Base-by-base conservation (phyloP, 1,139 yeast genomes). In the Hansenula sp. region DNA sequence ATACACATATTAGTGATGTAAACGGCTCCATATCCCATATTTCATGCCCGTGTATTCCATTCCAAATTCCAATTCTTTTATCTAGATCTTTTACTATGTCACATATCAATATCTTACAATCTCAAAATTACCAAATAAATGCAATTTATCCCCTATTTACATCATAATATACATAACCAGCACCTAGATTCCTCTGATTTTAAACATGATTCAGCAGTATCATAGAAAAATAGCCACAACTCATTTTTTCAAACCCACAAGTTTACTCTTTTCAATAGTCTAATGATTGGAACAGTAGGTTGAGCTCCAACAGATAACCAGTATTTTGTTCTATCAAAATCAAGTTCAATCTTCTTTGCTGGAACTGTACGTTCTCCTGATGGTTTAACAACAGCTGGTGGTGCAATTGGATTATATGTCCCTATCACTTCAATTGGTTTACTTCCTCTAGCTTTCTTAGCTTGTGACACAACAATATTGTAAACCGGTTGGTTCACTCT, bases 291-390 rank as follows among this genome's bases (percentile, higher is more conserved):
- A 34, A 85, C 90, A 27, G 94, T 81, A 5, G 96, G 95, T 60
- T 86, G 95, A 2, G 97, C 98, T n/a, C 99, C 99, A 14, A 88
- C 96, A 57, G 97, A 96, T 34, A 92, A 68, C 99, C 99, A 92
- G 65, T 92, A 94, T 62, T 88, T 88, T n/a, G 96, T 79, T 52
- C 97, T 78, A 50, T 81, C 80, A 59, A 92, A 88, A 60, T 92
- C 97, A 36, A 92, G 69, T 51, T 79, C 76, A 31, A 92, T 77
- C 52, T 89, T 89, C 60, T 92, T 92, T 41, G 75, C 72, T 19
- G 94, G 88, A 48, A 75, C 69, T 34, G 68, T 64, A n/a, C 80
- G 70, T 49, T 67, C 71, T 55, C 82, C 84, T 29, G 95, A 86
- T 34, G 72, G 68, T 31, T 51, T 47, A 25, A 68, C 71, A 48